Conservation (phyloP, 2,329 filamentous ascomycete species). For the Tricladium varicosporioides region DNA sequence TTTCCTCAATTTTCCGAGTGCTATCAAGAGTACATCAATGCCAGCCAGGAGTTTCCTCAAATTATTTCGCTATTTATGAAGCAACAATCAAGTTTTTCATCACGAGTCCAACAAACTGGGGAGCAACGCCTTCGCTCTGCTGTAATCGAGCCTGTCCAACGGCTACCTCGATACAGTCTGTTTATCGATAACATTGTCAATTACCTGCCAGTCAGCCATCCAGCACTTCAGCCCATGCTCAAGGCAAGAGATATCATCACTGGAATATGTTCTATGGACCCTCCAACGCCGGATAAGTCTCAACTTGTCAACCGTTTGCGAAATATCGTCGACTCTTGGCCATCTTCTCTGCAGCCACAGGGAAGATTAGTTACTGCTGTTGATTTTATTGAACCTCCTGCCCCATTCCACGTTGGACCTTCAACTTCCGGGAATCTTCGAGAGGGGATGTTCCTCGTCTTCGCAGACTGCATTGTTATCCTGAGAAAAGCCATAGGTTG, state of each 20-base stretch:
- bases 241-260: slow-evolving; percentile 91
- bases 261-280: slow-evolving; percentile 92
- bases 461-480: slow-evolving; percentile 77
- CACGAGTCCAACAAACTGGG: slow-evolving; percentile 76
- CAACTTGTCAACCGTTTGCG: slow-evolving; percentile 72
- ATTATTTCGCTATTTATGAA: slow-evolving; percentile 78
- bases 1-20: slow-evolving; percentile 89
- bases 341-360: slow-evolving; percentile 64
- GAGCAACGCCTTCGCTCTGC: slow-evolving; percentile 89
- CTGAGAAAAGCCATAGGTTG: slow-evolving; percentile 67
- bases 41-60: slow-evolving; percentile 82
- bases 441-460: slow-evolving; percentile 75
- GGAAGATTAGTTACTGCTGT: slow-evolving; percentile 79
- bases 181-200: slow-evolving; percentile 94
- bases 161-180: slow-evolving; percentile 89
- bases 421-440: slow-evolving; percentile 35
- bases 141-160: slow-evolving; percentile 93
- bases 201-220: slow-evolving; percentile 81
- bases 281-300: slow-evolving; percentile 66
- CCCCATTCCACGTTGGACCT: slow-evolving; percentile 59
- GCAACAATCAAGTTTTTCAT: slow-evolving; percentile 78
- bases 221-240: slow-evolving; percentile 77
- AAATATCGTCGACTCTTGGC: slow-evolving; percentile 77
- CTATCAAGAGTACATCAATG: slow-evolving; percentile 90
- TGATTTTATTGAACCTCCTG: slow-evolving; percentile 73